Evolutionary conservation across 805 yeast species (phyloP).

Genomic region (Saccharomycopsis babjevae): DNA sequence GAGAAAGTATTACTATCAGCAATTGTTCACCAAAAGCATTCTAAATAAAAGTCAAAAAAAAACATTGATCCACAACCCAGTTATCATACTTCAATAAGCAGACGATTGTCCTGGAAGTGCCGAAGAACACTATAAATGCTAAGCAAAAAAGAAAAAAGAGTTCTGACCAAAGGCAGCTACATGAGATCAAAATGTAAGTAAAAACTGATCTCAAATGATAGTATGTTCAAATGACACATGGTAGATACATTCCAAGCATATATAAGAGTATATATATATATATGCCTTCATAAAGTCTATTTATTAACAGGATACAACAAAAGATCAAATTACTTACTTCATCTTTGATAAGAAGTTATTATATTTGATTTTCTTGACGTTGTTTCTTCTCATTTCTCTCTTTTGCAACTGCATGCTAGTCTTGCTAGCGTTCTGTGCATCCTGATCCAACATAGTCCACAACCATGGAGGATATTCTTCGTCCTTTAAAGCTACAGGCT

Average conservation of each 20-base stretch:
- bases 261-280: not conserved
- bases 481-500: slow-evolving; percentile 81
- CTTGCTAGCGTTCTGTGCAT: slow-evolving; percentile 31
- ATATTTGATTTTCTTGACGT: slow-evolving; percentile 61
- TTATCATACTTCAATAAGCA: too few species aligned
- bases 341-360: slow-evolving; percentile 66
- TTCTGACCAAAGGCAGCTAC: too few species aligned
- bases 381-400: slow-evolving; percentile 56
- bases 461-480: slow-evolving; percentile 90
- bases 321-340: slow-evolving; percentile 19
- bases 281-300: not conserved
- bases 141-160: too few species aligned
- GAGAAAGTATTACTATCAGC: too few species aligned
- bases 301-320: not conserved
- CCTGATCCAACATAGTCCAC: slow-evolving; percentile 72
- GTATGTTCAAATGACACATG: too few species aligned
- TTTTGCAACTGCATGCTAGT: slow-evolving; percentile 28
- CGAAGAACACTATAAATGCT: too few species aligned
- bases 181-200: too few species aligned
- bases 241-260: not conserved
- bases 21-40: too few species aligned
- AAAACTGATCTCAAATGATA: too few species aligned
- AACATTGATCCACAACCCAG: too few species aligned
- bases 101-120: too few species aligned
- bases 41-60: too few species aligned